These are phyloP conservation scores for Geotrichum aggregatum DNA, from an alignment of 1,139 yeast genomes.

Conservation along the genomic window DNA sequence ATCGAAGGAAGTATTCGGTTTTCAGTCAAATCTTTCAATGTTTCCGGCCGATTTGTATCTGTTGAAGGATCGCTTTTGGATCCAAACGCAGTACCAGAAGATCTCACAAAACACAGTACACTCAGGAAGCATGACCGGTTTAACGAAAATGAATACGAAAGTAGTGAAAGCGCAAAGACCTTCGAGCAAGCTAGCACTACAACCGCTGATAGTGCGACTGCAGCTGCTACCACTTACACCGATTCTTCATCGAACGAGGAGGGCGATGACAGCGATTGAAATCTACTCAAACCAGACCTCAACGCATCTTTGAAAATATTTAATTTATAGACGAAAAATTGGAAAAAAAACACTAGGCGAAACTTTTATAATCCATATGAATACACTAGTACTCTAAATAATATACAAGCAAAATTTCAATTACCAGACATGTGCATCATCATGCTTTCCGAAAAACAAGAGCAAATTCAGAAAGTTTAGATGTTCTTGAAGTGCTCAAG, in stretches of 20 bases:
- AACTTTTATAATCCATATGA: not conserved
- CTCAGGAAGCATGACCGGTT: slow-evolving; percentile 12
- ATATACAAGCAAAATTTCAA: no score
- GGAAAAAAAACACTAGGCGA: not conserved
- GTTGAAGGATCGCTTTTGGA: slow-evolving; percentile 57
- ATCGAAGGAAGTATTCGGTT: slow-evolving; percentile 79
- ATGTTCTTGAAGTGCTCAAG: slow-evolving; percentile 95
- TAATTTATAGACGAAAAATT: not conserved
- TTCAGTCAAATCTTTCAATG: slow-evolving; percentile 65
- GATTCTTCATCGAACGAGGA: slow-evolving; percentile 5
- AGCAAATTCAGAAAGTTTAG: slow-evolving; percentile 41
- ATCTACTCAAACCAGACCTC: no score
- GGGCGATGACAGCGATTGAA: slow-evolving; percentile 15
- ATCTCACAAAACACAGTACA: slow-evolving; percentile 9
- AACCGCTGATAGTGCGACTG: not conserved
- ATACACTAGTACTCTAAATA: not conserved
- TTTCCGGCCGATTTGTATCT: slow-evolving; percentile 76
- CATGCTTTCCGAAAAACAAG: not conserved
- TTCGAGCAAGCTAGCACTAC: no score
- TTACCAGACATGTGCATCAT: not conserved
- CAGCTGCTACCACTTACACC: not conserved
- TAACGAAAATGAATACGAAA: slow-evolving; percentile 3
- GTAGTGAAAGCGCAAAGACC: slow-evolving; percentile 1
- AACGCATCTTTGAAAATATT: no score
- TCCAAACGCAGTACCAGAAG: slow-evolving; percentile 37